phyloP scores from a whole-genome alignment of 2,329 filamentous ascomycete species.

The Ilyonectria mors-panacis region DNA sequence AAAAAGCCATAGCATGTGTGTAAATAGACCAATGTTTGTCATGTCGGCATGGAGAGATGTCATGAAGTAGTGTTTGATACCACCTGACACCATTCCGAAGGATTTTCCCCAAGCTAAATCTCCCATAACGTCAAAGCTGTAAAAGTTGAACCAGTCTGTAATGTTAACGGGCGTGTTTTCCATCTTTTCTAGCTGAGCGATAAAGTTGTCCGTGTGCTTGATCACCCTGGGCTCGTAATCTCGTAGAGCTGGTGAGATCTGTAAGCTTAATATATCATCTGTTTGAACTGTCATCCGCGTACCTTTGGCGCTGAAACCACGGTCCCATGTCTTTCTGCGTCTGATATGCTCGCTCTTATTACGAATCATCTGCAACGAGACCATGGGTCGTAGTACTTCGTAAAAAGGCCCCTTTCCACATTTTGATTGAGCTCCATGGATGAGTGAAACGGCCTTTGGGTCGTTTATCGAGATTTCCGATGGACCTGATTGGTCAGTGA shows the following conservation, averaged over 20 bases:
- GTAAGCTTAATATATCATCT: background rate
- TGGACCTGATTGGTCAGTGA: constrained; percentile 17
- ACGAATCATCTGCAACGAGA: constrained; percentile 30
- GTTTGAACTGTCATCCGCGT: background rate
- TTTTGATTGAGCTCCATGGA: constrained; percentile 23
- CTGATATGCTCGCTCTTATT: constrained; percentile 24
- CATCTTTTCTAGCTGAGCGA: constrained; percentile 36
- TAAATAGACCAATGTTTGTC: constrained; percentile 42
- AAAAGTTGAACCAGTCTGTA: constrained; percentile 52
- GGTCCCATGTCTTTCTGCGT: constrained; percentile 30
- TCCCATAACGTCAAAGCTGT: constrained; percentile 55
- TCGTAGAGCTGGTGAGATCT: constrained; percentile 1
- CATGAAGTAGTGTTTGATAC: constrained; percentile 46
- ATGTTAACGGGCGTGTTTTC: constrained; percentile 47
- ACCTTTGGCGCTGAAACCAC: constrained; percentile 28
- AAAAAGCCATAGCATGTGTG: constrained; percentile 38
- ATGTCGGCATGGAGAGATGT: constrained; percentile 45
- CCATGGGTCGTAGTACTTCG: constrained; percentile 20
- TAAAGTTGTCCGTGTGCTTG: constrained; percentile 40
- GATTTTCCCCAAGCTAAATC: constrained; percentile 56
- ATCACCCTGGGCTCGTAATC: constrained; percentile 50
- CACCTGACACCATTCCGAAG: constrained; percentile 52
- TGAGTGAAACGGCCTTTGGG: constrained; percentile 14
- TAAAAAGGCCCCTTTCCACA: constrained; percentile 34
- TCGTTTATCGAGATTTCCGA: constrained; percentile 27